Percentiles rank a stretch among this genome's conserved stretches.
Evolutionary conservation across 371 early-diverging fungal genomes (phyloP).

Genomic region (Mucor circinelloides): DNA sequence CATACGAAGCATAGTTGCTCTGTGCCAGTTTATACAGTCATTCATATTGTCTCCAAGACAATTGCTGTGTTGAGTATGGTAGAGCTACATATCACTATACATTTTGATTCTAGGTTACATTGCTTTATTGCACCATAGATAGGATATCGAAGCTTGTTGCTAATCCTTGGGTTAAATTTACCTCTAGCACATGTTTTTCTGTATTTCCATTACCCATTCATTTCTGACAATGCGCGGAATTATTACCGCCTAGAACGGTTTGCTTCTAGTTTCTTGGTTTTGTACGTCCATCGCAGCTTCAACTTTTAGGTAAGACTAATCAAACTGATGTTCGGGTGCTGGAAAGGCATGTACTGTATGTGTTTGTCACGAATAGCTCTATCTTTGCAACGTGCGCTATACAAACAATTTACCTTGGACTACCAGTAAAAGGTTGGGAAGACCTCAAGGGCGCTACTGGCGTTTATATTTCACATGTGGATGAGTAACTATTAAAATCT

Average conservation of each 20-base stretch:
- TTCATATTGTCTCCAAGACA: neutral
- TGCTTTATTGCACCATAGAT: neutral
- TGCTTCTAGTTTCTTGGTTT: neutral
- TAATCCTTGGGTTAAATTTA: neutral
- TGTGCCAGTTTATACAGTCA: neutral
- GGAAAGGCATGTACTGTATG: no score
- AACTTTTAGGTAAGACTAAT: neutral
- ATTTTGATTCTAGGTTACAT: neutral
- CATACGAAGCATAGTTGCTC: neutral
- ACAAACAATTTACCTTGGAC: no score
- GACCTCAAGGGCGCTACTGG: no score
- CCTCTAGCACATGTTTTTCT: no score
- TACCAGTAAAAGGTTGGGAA: no score
- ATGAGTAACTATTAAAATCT: no score
- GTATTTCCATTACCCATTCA: neutral
- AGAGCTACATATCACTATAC: no score
- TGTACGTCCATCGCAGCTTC: neutral
- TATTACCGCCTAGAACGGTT: neutral
- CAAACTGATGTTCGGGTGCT: neutral
- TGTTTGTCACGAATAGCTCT: no score
- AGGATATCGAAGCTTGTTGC: no score
- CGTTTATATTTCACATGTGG: no score
- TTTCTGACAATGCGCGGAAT: neutral
- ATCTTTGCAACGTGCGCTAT: no score
- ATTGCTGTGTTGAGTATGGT: neutral